Evolutionary conservation across 73 alveolate species (phyloP).

Genomic region (Diophrys appendiculata): DNA sequence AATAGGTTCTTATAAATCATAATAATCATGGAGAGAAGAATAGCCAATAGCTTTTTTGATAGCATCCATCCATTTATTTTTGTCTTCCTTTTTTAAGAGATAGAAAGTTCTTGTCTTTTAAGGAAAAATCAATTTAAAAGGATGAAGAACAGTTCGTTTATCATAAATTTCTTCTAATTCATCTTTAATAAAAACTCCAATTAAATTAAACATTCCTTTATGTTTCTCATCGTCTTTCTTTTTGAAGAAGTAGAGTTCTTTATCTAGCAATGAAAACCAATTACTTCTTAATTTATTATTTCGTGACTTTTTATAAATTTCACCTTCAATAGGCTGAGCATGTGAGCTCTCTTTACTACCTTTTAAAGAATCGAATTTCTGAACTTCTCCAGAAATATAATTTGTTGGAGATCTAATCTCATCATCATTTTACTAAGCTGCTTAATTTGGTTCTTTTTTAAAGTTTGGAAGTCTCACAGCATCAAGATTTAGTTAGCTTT

Average conservation of each 20-base stretch:
- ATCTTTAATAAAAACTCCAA: conserved; percentile 39
- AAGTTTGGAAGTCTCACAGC: background rate
- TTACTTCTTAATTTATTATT: conserved; percentile 40
- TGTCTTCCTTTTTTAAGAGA: conserved; percentile 33
- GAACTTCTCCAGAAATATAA: background rate
- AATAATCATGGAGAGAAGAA: conserved; percentile 67
- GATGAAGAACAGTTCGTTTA: conserved; percentile 21
- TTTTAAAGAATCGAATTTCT: background rate
- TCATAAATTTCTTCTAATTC: conserved; percentile 37
- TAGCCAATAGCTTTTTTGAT: conserved; percentile 69
- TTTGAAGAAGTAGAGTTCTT: conserved; percentile 51
- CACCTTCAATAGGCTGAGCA: conserved; percentile 26
- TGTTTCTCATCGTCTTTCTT: conserved; percentile 46
- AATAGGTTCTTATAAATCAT: conserved; percentile 72
- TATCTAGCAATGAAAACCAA: conserved; percentile 38
- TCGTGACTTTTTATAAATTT: conserved; percentile 33
- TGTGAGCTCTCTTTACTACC: background rate
- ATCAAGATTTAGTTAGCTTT: background rate
- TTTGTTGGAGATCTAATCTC: background rate
- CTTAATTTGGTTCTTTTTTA: background rate
- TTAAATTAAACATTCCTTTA: conserved; percentile 49
- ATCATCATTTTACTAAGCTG: background rate
- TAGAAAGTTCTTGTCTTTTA: conserved; percentile 49
- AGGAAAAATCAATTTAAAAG: conserved; percentile 49
- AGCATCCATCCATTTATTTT: conserved; percentile 48